These are phyloP conservation scores for Trichosporon sp. DNA, from an alignment of 1,284 basidiomycete genomes.

Conservation along the genomic window DNA sequence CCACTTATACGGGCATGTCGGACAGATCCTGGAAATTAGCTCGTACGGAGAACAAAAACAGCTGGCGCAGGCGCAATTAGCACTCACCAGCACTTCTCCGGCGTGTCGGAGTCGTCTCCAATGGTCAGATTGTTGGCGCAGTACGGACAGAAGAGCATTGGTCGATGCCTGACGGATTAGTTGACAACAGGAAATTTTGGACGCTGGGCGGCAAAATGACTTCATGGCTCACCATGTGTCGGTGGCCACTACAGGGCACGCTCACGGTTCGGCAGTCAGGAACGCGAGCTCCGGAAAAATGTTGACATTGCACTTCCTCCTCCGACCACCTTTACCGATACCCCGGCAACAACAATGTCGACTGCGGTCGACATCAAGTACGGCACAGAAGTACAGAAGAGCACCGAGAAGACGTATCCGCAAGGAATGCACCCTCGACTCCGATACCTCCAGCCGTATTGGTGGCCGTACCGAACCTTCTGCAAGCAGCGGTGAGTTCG, in stretches of 20 bases:
- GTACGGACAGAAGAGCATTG: slow-evolving; percentile 90
- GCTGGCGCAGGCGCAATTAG: slow-evolving; percentile 56
- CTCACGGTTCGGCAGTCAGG: background rate
- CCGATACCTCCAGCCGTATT: slow-evolving; percentile 51
- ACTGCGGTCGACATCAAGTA: background rate
- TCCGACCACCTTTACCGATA: background rate
- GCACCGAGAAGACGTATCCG: slow-evolving; percentile 15
- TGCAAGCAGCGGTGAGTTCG: slow-evolving; percentile 82
- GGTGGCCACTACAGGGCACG: background rate
- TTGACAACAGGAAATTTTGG: slow-evolving; percentile 1
- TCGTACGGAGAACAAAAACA: slow-evolving; percentile 28
- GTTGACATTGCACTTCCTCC: background rate
- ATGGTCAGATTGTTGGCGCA: slow-evolving; percentile 90
- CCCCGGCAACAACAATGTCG: background rate
- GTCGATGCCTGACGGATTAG: background rate
- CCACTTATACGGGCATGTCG: slow-evolving; percentile 92
- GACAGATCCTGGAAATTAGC: slow-evolving; percentile 70
- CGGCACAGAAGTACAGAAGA: background rate
- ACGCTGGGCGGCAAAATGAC: background rate
- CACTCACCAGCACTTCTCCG: slow-evolving; percentile 47
- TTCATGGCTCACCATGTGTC: background rate
- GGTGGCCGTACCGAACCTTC: slow-evolving; percentile 69
- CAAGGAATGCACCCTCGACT: slow-evolving; percentile 47
- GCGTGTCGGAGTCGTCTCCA: slow-evolving; percentile 40
- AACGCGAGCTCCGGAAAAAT: slow-evolving; percentile 5